Conservation (phyloP, 192 early-diverging fungal genomes). For the Geranomyces variabilis region DNA sequence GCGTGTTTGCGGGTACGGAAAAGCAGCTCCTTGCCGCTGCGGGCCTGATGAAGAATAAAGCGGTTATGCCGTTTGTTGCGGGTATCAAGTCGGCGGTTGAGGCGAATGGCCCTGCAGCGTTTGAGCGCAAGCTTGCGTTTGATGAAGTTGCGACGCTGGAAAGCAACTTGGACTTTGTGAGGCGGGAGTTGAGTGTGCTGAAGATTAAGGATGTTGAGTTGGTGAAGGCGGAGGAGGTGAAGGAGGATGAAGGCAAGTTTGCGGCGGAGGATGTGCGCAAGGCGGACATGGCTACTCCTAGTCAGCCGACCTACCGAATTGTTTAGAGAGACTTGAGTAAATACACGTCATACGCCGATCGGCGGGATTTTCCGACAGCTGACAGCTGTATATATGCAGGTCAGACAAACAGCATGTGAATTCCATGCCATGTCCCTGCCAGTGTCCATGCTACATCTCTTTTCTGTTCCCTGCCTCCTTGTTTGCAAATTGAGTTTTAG, state of each 20-base stretch:
- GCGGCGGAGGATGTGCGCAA: conserved; percentile 45
- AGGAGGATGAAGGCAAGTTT: conserved; percentile 7
- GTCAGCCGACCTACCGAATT: conserved; percentile 49
- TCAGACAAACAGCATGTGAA: too few relatives aligned
- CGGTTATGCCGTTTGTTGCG: conserved; percentile 95
- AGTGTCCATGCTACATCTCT: too few relatives aligned
- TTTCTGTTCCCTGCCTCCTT: too few relatives aligned
- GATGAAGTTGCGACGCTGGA: conserved; percentile 76
- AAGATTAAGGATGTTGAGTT: conserved; percentile 44
- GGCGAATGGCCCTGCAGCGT: conserved; percentile 65
- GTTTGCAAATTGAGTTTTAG: too few relatives aligned
- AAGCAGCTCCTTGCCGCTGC: conserved; percentile 63
- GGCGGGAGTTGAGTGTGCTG: conserved; percentile 47
- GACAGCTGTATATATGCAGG: too few relatives aligned
- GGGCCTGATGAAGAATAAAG: conserved; percentile 91
- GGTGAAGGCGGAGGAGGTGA: conserved; percentile 32
- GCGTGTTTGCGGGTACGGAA: conserved; percentile 72
- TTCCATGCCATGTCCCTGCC: too few relatives aligned
- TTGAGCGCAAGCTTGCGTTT: conserved; percentile 82
- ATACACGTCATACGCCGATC: too few relatives aligned
- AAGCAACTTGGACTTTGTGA: conserved; percentile 50
- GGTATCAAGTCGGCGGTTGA: conserved; percentile 74
- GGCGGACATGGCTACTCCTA: conserved; percentile 52
- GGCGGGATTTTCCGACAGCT: too few relatives aligned
- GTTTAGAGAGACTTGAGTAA: background rate